Base-by-base conservation (phyloP, 345 rosid species). In the Physaria fendleri region DNA sequence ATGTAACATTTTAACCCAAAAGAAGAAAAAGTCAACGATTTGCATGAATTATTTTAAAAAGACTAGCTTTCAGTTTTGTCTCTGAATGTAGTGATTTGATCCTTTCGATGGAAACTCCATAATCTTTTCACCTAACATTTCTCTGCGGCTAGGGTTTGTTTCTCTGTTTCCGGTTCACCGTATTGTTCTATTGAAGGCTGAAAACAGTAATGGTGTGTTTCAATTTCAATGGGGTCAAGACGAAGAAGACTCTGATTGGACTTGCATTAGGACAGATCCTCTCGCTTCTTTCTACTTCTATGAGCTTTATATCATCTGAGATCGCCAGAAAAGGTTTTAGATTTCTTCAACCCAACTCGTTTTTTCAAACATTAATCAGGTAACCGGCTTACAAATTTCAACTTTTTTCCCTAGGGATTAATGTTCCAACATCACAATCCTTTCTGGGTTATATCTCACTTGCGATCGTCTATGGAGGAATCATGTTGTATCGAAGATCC, bases 181-280 rank as follows among this genome's bases (percentile, higher is more conserved):
- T 9, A 29, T 30, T 8, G 34, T 30, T 30, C 10, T 11, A 9
- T 30, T 8, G 11, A 29, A 29, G 6, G 6, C 11, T 11, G 15
- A 34, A 11, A 34, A 11, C 14, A 12, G 0, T 12, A 34, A 34
- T 48, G 47, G 16, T 5, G 30, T 27, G 30, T 52, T 41, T 51
- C 32, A 68, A 1, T 53, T 78, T 62, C 14, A 71, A 67, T 16
- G 71, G 81, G 49, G 73, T 79, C 40, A 76, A 75, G 60, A 77
- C 76, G 1, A 79, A 74, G 74, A 84, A 78, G 69, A 87, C 81
- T 24, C 58, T 82, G 63, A 38, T 79, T 44, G 95, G 79, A 59
- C 89, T 87, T 76, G 92, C 74, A 6, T 61, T 87, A 61, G 95
- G 95, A 8, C 95, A 87, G 53, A 81, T 82, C 71, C 77, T 87